phyloP scores from a whole-genome alignment of 2,329 filamentous ascomycete species.

The Xylariaceae sp. region DNA sequence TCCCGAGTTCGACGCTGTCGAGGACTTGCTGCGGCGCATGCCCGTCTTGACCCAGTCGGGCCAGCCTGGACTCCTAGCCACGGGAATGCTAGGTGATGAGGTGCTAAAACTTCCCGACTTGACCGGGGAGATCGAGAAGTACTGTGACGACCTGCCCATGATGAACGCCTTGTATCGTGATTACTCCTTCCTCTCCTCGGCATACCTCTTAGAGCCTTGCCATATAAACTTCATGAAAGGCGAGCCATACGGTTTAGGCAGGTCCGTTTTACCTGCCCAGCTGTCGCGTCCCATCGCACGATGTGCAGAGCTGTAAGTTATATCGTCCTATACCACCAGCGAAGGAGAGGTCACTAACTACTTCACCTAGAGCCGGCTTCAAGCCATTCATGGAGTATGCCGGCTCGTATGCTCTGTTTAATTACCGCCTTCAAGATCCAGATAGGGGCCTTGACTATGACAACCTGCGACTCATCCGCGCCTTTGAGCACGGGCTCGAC shows the following conservation, averaged over 20 bases:
- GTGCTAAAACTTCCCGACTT: conserved; percentile 72
- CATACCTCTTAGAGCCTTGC: conserved; percentile 88
- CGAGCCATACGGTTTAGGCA: conserved; percentile 71
- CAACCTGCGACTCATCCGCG: conserved; percentile 79
- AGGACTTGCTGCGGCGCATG: conserved; percentile 43
- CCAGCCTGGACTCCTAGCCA: conserved; percentile 71
- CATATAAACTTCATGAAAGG: conserved; percentile 69
- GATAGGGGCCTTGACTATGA: conserved; percentile 54
- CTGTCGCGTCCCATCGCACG: conserved; percentile 79
- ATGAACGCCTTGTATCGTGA: conserved; percentile 87
- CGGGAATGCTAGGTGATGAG: conserved; percentile 70
- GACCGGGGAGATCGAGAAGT: conserved; percentile 66
- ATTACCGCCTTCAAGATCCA: conserved; percentile 59
- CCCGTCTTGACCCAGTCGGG: conserved; percentile 73
- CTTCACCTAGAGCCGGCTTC: conserved; percentile 57
- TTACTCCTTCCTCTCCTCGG: conserved; percentile 85
- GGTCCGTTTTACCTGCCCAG: conserved; percentile 66
- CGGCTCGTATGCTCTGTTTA: conserved; percentile 64
- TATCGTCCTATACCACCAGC: neutral
- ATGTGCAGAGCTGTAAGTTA: conserved; percentile 77
- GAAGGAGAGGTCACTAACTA: conserved; percentile 1
- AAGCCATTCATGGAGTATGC: conserved; percentile 90
- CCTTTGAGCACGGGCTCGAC: conserved; percentile 86
- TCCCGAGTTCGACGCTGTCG: conserved; percentile 65
- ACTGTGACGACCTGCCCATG: conserved; percentile 67